These are phyloP conservation scores for Chrysoporthe deuterocubensis DNA, from an alignment of 2,329 filamentous ascomycete species.

Conservation along the genomic window DNA sequence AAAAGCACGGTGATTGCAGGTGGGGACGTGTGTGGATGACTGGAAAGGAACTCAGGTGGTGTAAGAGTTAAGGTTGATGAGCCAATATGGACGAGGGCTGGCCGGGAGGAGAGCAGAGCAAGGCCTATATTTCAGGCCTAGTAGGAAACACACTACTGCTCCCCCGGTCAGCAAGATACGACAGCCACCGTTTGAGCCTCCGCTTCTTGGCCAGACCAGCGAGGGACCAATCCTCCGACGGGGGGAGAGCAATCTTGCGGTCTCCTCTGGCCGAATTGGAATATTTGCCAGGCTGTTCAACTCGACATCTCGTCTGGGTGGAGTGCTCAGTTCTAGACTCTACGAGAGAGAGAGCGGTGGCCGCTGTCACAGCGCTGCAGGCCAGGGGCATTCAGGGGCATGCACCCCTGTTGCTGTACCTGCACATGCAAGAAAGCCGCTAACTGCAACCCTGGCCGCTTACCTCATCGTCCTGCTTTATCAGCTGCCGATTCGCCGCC, in stretches of 20 bases:
- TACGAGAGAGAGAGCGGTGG: background rate
- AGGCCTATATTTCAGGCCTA: conserved; percentile 9
- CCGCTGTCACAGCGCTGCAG: background rate
- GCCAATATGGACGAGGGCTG: background rate
- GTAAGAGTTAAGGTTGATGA: background rate
- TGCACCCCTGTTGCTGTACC: conserved; percentile 4
- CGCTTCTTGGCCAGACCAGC: background rate
- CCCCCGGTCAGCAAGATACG: background rate
- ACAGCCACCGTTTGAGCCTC: conserved; percentile 3
- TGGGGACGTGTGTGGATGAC: conserved; percentile 19
- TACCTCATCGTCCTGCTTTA: conserved; percentile 21
- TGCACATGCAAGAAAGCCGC: background rate
- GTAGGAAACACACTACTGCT: conserved; percentile 10
- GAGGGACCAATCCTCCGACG: background rate
- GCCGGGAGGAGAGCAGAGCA: background rate
- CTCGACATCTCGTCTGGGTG: too few relatives aligned
- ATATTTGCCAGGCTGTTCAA: background rate
- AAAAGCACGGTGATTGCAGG: background rate
- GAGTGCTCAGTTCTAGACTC: too few relatives aligned
- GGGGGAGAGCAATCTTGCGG: background rate
- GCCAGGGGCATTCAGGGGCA: conserved; percentile 11
- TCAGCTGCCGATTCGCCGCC: conserved; percentile 29
- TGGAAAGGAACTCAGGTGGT: background rate
- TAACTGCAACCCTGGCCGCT: background rate
- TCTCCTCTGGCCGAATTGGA: background rate